Conservation (phyloP, 1,284 basidiomycete genomes). For the Schizopora paradoxa region DNA sequence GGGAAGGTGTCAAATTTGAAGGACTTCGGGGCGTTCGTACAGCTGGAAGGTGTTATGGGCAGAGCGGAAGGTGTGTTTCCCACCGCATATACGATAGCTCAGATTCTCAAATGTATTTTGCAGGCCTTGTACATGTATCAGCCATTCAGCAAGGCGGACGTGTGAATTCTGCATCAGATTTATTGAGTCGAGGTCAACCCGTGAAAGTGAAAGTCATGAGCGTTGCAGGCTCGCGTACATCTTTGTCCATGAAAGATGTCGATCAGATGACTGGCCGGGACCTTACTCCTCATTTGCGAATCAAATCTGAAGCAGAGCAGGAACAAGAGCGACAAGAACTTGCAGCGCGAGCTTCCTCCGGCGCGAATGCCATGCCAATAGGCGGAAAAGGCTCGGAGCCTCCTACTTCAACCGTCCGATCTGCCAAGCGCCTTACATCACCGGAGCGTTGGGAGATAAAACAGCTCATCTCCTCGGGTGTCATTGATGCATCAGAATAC, state of each 20-base stretch:
- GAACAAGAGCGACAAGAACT: conserved; percentile 66
- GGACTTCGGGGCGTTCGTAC: conserved; percentile 95
- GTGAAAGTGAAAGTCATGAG: conserved; percentile 98
- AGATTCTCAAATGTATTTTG: conserved; percentile 12
- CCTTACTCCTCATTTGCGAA: conserved; percentile 87
- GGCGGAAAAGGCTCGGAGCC: conserved; percentile 43
- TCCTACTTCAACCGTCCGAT: conserved; percentile 47
- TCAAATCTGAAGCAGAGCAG: conserved; percentile 89
- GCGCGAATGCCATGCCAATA: conserved; percentile 67
- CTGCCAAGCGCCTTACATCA: conserved; percentile 88
- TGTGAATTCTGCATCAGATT: conserved; percentile 82
- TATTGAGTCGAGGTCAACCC: conserved; percentile 76
- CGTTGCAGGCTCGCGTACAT: conserved; percentile 73
- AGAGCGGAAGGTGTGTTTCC: conserved; percentile 77
- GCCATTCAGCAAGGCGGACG: conserved; percentile 82
- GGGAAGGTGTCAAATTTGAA: conserved; percentile 84
- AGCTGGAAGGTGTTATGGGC: conserved; percentile 81
- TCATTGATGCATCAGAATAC: conserved; percentile 89
- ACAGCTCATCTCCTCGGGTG: conserved; percentile 95
- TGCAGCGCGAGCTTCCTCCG: conserved; percentile 57
- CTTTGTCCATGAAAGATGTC: conserved; percentile 96
- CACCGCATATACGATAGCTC: conserved; percentile 1
- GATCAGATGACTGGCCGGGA: conserved; percentile 89
- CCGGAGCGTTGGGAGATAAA: conserved; percentile 99
- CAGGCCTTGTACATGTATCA: conserved; percentile 95